These are phyloP conservation scores for Schizopora paradoxa DNA, from an alignment of 1,284 basidiomycete species.

Conservation along the genomic window DNA sequence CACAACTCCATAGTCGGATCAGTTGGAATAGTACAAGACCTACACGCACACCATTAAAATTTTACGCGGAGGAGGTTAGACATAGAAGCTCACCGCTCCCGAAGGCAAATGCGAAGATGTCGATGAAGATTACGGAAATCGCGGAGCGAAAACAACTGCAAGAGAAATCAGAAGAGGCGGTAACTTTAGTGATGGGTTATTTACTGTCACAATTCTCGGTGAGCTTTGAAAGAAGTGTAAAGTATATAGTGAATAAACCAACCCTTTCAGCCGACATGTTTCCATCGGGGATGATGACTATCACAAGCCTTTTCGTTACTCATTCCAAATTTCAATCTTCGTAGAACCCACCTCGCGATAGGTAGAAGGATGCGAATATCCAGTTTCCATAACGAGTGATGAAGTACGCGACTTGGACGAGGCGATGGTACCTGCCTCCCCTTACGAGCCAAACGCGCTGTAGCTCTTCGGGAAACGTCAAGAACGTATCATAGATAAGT, in stretches of 20 bases:
- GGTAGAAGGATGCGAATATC: background rate
- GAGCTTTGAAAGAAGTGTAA: background rate
- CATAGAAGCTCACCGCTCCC: slow-evolving; percentile 3
- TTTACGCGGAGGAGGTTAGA: background rate
- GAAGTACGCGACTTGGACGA: slow-evolving; percentile 1
- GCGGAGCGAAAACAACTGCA: background rate
- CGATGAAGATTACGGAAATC: background rate
- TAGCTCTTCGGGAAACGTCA: slow-evolving; percentile 7
- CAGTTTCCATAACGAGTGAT: slow-evolving; percentile 3
- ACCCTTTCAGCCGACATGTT: background rate
- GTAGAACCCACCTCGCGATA: background rate
- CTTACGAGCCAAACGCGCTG: slow-evolving; percentile 4
- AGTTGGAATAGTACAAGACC: slow-evolving; percentile 7
- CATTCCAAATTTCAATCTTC: background rate
- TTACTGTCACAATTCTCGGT: background rate
- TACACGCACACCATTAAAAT: background rate
- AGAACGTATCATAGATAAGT: slow-evolving; percentile 5
- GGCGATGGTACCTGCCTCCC: background rate
- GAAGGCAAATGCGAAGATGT: background rate
- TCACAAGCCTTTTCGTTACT: background rate
- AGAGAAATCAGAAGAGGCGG: too few relatives aligned
- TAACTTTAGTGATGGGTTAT: too few relatives aligned
- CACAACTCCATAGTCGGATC: background rate
- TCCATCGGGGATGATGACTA: background rate
- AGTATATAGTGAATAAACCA: background rate